Evolutionary conservation across 192 early-diverging fungal genomes (phyloP).

Genomic region (Spinellus fusiger): DNA sequence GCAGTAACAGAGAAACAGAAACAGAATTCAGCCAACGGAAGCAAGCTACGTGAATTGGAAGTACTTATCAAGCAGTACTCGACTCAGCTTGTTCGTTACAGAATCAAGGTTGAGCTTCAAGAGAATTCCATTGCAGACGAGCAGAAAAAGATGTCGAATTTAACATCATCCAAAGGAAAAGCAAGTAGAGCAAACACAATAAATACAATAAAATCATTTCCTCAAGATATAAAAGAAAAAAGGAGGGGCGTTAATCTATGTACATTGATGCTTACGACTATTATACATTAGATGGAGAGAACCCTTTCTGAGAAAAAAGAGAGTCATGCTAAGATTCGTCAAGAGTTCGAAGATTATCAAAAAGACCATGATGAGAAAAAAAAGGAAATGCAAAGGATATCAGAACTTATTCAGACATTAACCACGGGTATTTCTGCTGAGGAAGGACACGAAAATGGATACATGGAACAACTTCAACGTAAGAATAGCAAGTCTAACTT

Average conservation of each 20-base stretch:
- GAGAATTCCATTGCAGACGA: conserved; percentile 75
- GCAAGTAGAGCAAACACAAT: too few species aligned
- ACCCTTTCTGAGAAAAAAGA: conserved; percentile 33
- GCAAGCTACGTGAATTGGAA: conserved; percentile 69
- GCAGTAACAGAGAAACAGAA: conserved; percentile 17
- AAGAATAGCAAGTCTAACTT: neutral
- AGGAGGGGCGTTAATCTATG: too few species aligned
- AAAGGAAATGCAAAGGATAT: conserved; percentile 54
- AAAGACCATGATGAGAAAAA: conserved; percentile 48
- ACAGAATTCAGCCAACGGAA: conserved; percentile 52
- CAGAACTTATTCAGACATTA: conserved; percentile 87
- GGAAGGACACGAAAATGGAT: conserved; percentile 92
- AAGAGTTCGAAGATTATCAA: conserved; percentile 47
- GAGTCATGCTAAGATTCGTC: conserved; percentile 28
- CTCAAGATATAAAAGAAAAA: too few species aligned
- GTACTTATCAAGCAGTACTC: conserved; percentile 63
- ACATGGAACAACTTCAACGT: conserved; percentile 92
- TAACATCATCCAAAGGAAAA: conserved; percentile 37
- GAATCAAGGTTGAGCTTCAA: conserved; percentile 83
- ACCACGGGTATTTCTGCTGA: conserved; percentile 88
- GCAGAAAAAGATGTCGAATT: conserved; percentile 33
- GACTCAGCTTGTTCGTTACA: conserved; percentile 76
- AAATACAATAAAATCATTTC: too few species aligned
- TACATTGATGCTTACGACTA: too few species aligned
- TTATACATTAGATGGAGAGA: conserved; percentile 36